A percentile compares a stretch with the other conserved stretches of the same genome.
phyloP scores from a whole-genome alignment of 1,284 basidiomycete species.

The Ceratobasidium papillatum region DNA sequence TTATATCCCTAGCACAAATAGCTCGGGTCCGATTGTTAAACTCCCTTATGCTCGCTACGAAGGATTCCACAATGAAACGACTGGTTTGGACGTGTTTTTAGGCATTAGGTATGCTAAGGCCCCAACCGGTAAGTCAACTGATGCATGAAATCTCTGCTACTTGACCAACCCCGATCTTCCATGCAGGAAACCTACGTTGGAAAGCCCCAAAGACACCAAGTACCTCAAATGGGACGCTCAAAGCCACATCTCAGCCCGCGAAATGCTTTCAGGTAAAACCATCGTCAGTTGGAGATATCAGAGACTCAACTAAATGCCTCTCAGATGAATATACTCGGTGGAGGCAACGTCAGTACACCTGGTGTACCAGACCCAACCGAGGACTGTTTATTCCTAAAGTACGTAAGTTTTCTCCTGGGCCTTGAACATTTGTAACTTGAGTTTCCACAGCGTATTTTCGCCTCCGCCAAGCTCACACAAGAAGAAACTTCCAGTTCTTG shows the following conservation, averaged over 20 bases:
- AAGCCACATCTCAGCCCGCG: constrained; percentile 28
- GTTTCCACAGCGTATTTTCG: constrained; percentile 1
- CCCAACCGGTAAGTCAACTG: constrained; percentile 13
- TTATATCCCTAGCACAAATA: neutral
- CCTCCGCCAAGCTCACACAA: constrained; percentile 1
- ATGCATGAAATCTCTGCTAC: neutral
- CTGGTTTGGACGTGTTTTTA: constrained; percentile 25
- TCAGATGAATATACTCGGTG: constrained; percentile 13
- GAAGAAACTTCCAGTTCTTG: constrained; percentile 32
- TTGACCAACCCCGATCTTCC: neutral
- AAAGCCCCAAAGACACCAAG: constrained; percentile 16
- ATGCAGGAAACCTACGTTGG: constrained; percentile 25
- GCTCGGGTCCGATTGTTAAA: neutral
- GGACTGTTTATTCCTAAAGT: constrained; percentile 36
- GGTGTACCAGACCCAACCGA: constrained; percentile 26
- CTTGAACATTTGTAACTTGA: neutral
- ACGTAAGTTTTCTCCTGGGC: neutral
- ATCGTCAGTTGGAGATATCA: neutral
- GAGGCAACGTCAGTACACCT: neutral
- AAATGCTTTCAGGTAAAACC: constrained; percentile 33
- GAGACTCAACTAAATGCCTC: neutral
- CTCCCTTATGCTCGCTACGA: constrained; percentile 21
- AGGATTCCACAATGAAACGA: constrained; percentile 23
- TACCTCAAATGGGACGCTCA: neutral
- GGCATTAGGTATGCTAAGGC: constrained; percentile 25